phyloP scores from a whole-genome alignment of 169 alveolate genomes.

The Theileria sp. region DNA sequence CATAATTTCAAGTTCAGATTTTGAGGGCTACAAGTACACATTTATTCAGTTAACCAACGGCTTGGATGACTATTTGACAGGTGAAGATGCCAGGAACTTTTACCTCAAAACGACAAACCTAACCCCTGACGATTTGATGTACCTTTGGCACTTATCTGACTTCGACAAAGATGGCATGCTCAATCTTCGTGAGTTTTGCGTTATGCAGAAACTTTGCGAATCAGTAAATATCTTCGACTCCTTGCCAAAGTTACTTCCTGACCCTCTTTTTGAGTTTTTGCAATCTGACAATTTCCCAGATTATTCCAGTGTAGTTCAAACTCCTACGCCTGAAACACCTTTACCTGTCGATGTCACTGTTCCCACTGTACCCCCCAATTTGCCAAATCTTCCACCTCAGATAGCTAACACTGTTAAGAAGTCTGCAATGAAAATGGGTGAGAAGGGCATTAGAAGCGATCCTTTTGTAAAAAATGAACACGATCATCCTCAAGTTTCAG shows the following conservation, averaged over 20 bases:
- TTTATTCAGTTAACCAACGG: conserved; percentile 34
- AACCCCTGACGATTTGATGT: conserved; percentile 35
- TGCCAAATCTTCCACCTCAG: neutral
- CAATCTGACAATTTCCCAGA: conserved; percentile 5
- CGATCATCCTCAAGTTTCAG: neutral
- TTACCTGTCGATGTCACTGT: neutral
- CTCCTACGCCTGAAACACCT: neutral
- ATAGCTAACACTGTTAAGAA: neutral
- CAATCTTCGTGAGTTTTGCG: conserved; percentile 38
- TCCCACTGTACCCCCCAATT: neutral
- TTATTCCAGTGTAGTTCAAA: neutral
- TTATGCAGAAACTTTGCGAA: conserved; percentile 58
- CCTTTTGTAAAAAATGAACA: neutral
- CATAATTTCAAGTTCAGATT: conserved; percentile 20
- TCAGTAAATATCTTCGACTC: neutral
- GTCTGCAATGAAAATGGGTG: neutral
- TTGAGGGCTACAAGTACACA: conserved; percentile 26
- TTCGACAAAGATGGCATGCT: conserved; percentile 55
- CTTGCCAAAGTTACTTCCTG: conserved; percentile 2
- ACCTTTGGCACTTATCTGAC: conserved; percentile 63
- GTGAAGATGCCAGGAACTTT: conserved; percentile 43
- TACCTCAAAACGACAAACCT: conserved; percentile 37
- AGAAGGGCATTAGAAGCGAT: conserved; percentile 15
- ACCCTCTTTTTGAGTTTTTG: conserved; percentile 10
- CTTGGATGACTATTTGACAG: conserved; percentile 49